Base-by-base conservation (phyloP, 1,284 basidiomycete species). In the Malassezia restricta region DNA sequence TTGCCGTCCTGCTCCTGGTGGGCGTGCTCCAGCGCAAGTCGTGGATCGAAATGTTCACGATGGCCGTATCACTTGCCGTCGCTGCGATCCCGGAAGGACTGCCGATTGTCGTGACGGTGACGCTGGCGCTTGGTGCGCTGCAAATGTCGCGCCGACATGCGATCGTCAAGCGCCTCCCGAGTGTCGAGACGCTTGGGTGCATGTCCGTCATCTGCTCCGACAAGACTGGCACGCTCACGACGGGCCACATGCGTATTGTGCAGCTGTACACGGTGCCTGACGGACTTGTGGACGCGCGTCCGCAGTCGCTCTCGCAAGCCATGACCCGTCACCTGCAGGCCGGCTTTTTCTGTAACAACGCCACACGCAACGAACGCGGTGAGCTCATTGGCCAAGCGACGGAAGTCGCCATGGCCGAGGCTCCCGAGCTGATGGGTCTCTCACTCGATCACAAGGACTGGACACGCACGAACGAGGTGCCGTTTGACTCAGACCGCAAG, bases 11-110 rank as follows among this genome's bases (percentile, higher is more conserved):
- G 54, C 88, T 87, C 71, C 75, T 98, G 48, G 83, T 96, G 61
- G 92, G 92, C 4, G 81, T 92, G 5, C 76, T 83, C 58, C 91
- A 96, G 71, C 78, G 80, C 29, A 79, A 90, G n/a, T 80, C 84
- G 11, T 94, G 89, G 89, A 76, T 96, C 8, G 91, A 95, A 47
- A 95, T 96, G 92, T 96, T 96, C 68, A 96, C 91, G 8, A 95
- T 96, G 60, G 91, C 91, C 77, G 91, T 95, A 4, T 95, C 90
- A 1, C 81, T 96, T 51, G 91, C 91, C 17, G 91, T 96, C 12
- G 92, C 91, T 49, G 91, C 91, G 33, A 96, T 96, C 58, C 91
- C 91, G 0, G 92, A 96, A 76, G 92, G 92, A 24, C 75, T 98
- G 14, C 92, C 92, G 0, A 95, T 96, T 58, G 92, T 96, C 28